Evolutionary conservation across 2,329 filamentous ascomycete genomes (phyloP).

Genomic region (Aspergillus tubingensis): DNA sequence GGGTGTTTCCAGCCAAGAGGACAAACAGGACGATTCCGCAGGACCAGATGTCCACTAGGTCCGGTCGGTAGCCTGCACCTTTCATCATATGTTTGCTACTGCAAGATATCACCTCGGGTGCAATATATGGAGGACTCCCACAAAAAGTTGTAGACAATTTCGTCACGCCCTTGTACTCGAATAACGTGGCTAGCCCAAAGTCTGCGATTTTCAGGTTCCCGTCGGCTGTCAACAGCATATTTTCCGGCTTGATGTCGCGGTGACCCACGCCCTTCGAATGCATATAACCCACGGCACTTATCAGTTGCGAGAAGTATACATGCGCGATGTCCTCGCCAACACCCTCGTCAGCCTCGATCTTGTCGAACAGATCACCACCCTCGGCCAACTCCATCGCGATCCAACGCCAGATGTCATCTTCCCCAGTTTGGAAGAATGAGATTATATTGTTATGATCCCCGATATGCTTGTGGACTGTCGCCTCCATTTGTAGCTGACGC

Average conservation of each 20-base stretch:
- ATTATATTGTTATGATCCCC: constrained; percentile 92
- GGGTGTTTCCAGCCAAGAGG: constrained; percentile 90
- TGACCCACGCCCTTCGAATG: constrained; percentile 95
- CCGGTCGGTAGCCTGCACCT: constrained; percentile 58
- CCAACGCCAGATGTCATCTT: constrained; percentile 88
- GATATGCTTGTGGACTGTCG: constrained; percentile 84
- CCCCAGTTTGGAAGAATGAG: constrained; percentile 83
- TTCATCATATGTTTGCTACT: constrained; percentile 53
- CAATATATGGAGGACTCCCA: constrained; percentile 95
- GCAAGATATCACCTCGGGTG: constrained; percentile 76
- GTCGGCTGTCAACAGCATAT: constrained; percentile 81
- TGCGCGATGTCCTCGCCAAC: constrained; percentile 95
- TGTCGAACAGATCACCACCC: constrained; percentile 96
- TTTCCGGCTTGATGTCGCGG: constrained; percentile 90
- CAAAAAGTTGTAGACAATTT: constrained; percentile 88
- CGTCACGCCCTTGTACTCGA: constrained; percentile 79
- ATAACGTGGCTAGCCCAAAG: constrained; percentile 93
- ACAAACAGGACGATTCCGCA: constrained; percentile 98
- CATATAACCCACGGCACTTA: constrained; percentile 90
- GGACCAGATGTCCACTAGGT: constrained; percentile 92
- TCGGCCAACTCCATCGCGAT: constrained; percentile 97
- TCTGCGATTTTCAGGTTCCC: constrained; percentile 93
- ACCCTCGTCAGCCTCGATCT: constrained; percentile 96
- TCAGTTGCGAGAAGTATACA: constrained; percentile 90
- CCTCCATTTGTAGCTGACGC: constrained; percentile 90